phyloP scores from a whole-genome alignment of 148 eudicot genomes.

The Cornus suecica region DNA sequence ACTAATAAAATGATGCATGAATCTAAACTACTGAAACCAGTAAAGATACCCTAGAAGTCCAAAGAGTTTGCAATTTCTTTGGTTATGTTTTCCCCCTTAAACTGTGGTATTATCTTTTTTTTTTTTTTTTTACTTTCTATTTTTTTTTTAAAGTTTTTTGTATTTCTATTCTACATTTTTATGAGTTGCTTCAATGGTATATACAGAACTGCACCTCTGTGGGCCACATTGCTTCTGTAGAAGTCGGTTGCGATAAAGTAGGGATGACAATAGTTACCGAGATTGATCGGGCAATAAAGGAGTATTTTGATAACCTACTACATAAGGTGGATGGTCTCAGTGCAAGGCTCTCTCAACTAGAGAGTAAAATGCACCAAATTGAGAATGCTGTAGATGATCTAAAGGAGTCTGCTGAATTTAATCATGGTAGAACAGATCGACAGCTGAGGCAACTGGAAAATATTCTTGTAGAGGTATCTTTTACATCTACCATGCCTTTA shows the following conservation, averaged over 20 bases:
- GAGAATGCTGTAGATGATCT: constrained; percentile 25
- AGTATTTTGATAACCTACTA: constrained; percentile 16
- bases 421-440: constrained; percentile 19
- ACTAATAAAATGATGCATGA: not conserved
- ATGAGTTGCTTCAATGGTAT: not conserved
- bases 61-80: not conserved
- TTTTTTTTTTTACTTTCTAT: too few species aligned
- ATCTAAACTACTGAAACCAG: not conserved
- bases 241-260: constrained; percentile 5
- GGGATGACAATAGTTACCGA: constrained; percentile 9
- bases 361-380: constrained; percentile 18
- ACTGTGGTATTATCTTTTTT: not conserved
- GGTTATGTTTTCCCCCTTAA: not conserved
- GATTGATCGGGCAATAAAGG: constrained; percentile 11
- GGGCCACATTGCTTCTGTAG: constrained; percentile 5
- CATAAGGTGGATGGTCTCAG: constrained; percentile 23
- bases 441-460: constrained; percentile 22
- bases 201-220: constrained; percentile 7
- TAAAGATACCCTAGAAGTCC: not conserved
- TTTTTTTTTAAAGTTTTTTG: not conserved
- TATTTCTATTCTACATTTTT: not conserved
- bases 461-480: constrained; percentile 21
- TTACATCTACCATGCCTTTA: not conserved
- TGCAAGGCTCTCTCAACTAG: constrained; percentile 22
- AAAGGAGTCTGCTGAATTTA: constrained; percentile 18